phyloP scores from a whole-genome alignment of 106 monocot genomes.

The Cymbidium sinense region DNA sequence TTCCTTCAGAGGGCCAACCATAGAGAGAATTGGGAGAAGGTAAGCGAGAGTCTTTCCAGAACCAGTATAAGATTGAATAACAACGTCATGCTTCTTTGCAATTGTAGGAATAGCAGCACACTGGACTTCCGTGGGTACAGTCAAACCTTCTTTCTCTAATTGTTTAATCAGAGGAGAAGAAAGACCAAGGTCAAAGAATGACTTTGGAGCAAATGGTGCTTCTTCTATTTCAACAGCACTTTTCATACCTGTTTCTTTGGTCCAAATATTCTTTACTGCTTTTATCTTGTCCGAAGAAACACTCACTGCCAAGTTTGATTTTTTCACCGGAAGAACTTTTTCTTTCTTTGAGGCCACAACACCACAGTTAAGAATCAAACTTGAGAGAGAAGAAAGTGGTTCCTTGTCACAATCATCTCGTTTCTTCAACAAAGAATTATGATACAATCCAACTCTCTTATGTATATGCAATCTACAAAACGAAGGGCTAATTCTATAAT shows the following conservation, averaged over 20 bases:
- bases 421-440: constrained; percentile 20
- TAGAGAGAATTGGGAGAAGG: constrained; percentile 84
- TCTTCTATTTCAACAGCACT: constrained; percentile 34
- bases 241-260: constrained; percentile 9
- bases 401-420: constrained; percentile 14
- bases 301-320: constrained; percentile 15
- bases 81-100: constrained; percentile 63
- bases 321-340: constrained; percentile 6
- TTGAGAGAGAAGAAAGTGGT: constrained; percentile 51
- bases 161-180: constrained; percentile 54
- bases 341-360: constrained; percentile 19
- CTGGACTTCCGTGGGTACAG: constrained; percentile 85
- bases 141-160: constrained; percentile 53
- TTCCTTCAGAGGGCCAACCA: constrained; percentile 64
- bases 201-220: constrained; percentile 55
- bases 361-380: constrained; percentile 27
- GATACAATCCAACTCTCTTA: constrained; percentile 25
- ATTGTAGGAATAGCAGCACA: constrained; percentile 79
- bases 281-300: constrained; percentile 24
- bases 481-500: constrained; percentile 18
- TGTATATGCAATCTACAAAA: constrained; percentile 28
- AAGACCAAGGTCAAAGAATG: constrained; percentile 73
- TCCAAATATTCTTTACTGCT: constrained; percentile 10
- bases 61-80: constrained; percentile 97
- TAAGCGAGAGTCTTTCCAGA: constrained; percentile 98